phyloP scores from a whole-genome alignment of 2,329 filamentous ascomycete species.

The Phaeosphaeria sp. region DNA sequence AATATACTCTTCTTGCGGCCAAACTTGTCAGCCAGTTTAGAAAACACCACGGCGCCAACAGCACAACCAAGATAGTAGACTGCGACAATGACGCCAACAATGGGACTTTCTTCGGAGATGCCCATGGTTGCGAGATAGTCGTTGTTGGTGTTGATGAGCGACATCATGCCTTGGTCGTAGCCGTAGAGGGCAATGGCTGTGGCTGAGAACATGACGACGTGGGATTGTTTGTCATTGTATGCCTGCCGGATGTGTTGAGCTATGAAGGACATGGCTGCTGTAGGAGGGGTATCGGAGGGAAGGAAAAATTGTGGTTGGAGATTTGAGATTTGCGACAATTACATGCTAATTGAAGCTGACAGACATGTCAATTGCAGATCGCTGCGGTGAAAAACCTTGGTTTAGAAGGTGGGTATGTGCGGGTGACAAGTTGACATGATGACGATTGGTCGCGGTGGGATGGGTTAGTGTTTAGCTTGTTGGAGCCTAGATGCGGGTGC shows the following conservation, averaged over 20 bases:
- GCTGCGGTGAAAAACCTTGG: conserved; percentile 14
- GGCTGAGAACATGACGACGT: conserved; percentile 61
- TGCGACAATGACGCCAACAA: conserved; percentile 66
- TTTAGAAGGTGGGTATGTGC: conserved; percentile 15
- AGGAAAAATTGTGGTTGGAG: background rate
- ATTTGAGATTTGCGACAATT: background rate
- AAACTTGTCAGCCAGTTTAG: conserved; percentile 59
- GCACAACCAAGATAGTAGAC: conserved; percentile 69
- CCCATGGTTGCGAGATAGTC: conserved; percentile 65
- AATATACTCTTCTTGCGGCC: conserved; percentile 65
- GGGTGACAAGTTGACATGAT: conserved; percentile 14
- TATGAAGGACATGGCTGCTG: conserved; percentile 17
- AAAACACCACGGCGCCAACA: conserved; percentile 63
- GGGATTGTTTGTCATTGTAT: conserved; percentile 49
- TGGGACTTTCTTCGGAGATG: conserved; percentile 56
- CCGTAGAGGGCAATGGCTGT: conserved; percentile 63
- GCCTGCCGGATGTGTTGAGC: conserved; percentile 24
- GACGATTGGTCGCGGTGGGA: conserved; percentile 23
- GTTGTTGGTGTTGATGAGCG: conserved; percentile 61
- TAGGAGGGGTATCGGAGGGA: background rate
- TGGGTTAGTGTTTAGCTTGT: conserved; percentile 12
- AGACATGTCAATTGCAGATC: background rate
- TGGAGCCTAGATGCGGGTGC: conserved; percentile 13
- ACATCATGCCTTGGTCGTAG: conserved; percentile 58
- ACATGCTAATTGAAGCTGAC: background rate